These are phyloP conservation scores for Diversispora eburnea DNA, from an alignment of 192 early-diverging fungal species.

Conservation along the genomic window DNA sequence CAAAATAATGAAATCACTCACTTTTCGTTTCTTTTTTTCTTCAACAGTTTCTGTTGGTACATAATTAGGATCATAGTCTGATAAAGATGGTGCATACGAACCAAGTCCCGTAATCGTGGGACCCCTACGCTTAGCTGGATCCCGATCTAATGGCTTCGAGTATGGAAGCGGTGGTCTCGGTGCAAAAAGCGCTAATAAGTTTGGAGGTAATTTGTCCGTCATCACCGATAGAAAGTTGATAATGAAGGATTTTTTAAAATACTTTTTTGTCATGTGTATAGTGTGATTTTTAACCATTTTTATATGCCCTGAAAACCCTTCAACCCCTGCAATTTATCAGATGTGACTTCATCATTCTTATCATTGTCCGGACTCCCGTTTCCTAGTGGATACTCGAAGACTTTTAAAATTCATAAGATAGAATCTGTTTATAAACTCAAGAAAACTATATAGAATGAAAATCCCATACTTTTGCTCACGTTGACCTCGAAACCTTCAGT, in stretches of 20 bases:
- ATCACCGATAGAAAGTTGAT: neutral
- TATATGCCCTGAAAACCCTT: too few relatives aligned
- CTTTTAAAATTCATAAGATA: too few relatives aligned
- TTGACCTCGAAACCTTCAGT: too few relatives aligned
- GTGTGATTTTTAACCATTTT: too few relatives aligned
- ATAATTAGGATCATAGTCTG: constrained; percentile 67
- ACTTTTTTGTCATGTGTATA: neutral
- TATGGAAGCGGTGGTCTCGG: constrained; percentile 74
- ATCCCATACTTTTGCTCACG: too few relatives aligned
- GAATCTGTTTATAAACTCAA: too few relatives aligned
- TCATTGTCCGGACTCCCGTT: too few relatives aligned
- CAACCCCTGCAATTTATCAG: neutral
- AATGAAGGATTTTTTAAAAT: neutral
- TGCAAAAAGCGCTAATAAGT: constrained; percentile 74
- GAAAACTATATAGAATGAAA: too few relatives aligned
- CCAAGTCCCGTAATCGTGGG: constrained; percentile 58
- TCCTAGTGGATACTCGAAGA: too few relatives aligned
- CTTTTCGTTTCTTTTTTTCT: constrained; percentile 66
- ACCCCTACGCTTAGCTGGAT: constrained; percentile 52
- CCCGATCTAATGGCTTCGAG: constrained; percentile 62
- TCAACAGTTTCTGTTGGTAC: constrained; percentile 66
- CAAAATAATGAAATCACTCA: constrained; percentile 25
- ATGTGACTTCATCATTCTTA: too few relatives aligned
- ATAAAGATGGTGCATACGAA: constrained; percentile 48
- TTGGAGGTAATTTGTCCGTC: constrained; percentile 52